Evolutionary conservation across 2,329 filamentous ascomycete species (phyloP).

Genomic region (Leptoxyphium fumago): DNA sequence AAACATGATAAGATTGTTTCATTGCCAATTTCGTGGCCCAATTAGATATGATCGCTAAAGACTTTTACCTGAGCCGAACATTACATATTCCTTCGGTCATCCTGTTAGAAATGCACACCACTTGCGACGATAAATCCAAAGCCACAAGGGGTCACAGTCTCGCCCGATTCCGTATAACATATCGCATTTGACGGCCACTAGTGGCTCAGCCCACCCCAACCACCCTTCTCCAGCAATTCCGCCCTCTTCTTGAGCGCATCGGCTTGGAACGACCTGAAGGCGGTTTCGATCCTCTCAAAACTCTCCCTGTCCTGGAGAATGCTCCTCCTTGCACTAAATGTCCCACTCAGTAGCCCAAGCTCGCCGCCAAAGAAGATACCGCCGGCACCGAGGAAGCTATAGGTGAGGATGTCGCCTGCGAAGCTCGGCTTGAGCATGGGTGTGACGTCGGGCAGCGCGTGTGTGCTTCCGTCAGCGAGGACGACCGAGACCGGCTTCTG

Average conservation of each 20-base stretch:
- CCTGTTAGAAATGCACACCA: too few relatives aligned
- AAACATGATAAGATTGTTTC: too few relatives aligned
- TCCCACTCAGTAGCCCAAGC: constrained; percentile 44
- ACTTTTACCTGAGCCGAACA: too few relatives aligned
- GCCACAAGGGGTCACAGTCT: too few relatives aligned
- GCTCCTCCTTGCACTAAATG: constrained; percentile 36
- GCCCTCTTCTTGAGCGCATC: constrained; percentile 49
- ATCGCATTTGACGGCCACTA: too few relatives aligned
- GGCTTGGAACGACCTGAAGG: constrained; percentile 47
- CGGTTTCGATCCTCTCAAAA: constrained; percentile 43
- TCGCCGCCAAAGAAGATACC: constrained; percentile 52
- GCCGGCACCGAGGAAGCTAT: constrained; percentile 46
- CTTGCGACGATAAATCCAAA: too few relatives aligned
- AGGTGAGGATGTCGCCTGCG: constrained; percentile 46
- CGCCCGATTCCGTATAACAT: too few relatives aligned
- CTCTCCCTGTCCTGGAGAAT: constrained; percentile 41
- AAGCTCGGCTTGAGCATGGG: constrained; percentile 41
- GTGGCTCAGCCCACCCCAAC: neutral
- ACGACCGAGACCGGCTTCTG: constrained; percentile 48
- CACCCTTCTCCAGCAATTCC: constrained; percentile 34
- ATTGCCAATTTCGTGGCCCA: too few relatives aligned
- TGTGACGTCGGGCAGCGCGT: constrained; percentile 47
- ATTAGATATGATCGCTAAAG: too few relatives aligned
- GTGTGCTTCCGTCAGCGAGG: constrained; percentile 47
- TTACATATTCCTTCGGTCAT: too few relatives aligned